Conservation (phyloP, 441 rosid genomes). For the Rhodomyrtus psidioides region DNA sequence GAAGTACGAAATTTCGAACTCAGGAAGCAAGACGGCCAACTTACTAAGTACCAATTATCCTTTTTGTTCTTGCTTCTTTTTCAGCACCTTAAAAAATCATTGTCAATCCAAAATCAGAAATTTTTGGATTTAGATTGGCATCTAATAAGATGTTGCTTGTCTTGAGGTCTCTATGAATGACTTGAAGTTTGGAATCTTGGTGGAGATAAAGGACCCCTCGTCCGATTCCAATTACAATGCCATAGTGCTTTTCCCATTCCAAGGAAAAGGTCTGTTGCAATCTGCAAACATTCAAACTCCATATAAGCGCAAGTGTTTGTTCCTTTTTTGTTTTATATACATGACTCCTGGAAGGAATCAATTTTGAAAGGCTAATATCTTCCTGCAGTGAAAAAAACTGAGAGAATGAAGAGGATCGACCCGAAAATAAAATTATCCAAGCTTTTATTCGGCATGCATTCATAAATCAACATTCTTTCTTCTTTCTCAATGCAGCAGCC, state of each 20-base stretch:
- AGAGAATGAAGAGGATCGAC: not conserved
- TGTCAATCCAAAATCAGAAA: constrained; percentile 29
- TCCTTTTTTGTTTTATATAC: no score
- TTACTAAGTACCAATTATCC: constrained; percentile 24
- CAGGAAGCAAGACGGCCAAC: not conserved
- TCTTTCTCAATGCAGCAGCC: constrained; percentile 32
- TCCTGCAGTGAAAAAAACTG: not conserved
- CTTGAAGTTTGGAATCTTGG: constrained; percentile 13
- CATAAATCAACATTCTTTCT: constrained; percentile 34
- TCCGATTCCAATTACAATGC: constrained; percentile 2
- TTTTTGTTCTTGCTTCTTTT: constrained; percentile 9
- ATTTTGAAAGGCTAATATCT: not conserved
- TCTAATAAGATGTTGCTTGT: constrained; percentile 16
- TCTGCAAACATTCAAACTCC: not conserved
- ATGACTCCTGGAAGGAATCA: not conserved
- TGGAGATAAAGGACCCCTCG: constrained; percentile 13
- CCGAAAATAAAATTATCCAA: constrained; percentile 34
- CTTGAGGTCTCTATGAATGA: constrained; percentile 21
- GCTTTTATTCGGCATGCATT: constrained; percentile 39
- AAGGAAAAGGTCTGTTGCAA: not conserved
- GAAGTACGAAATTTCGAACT: not conserved
- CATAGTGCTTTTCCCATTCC: not conserved
- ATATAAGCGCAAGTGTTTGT: not conserved
- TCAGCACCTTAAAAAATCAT: constrained; percentile 8
- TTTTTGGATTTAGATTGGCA: constrained; percentile 11